These are phyloP conservation scores for Fistulinella prunicolor DNA, from an alignment of 768 basidiomycete species.

Conservation along the genomic window DNA sequence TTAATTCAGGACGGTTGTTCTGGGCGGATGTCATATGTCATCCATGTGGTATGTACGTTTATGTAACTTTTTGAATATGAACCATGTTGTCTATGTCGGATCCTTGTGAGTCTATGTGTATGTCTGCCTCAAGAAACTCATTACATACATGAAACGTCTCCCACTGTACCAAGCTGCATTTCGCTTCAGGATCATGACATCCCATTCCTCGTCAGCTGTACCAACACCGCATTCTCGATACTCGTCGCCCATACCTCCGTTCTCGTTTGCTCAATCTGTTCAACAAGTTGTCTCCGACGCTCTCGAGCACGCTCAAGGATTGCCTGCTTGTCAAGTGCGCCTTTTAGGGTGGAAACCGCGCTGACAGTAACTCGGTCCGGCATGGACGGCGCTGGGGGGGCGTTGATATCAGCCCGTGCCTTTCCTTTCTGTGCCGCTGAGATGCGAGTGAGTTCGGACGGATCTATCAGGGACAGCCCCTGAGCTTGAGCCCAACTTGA, in stretches of 20 bases:
- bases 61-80: conserved; percentile 19
- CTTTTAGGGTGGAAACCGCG: background rate
- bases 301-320: conserved; percentile 53
- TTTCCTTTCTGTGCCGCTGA: conserved; percentile 19
- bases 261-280: conserved; percentile 58
- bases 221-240: conserved; percentile 64
- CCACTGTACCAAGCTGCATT: too few species aligned
- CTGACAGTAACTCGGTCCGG: conserved; percentile 2
- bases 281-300: conserved; percentile 47
- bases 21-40: background rate
- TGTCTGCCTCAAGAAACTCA: too few species aligned
- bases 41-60: conserved; percentile 22
- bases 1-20: conserved; percentile 4
- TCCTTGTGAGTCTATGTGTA: too few species aligned
- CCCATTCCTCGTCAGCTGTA: conserved; percentile 41
- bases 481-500: background rate
- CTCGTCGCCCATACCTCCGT: conserved; percentile 72
- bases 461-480: background rate
- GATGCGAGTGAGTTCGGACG: background rate
- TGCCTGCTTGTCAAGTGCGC: conserved; percentile 35
- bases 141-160: too few species aligned
- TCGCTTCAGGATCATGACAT: background rate
- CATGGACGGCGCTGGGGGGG: background rate
- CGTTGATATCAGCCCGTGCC: background rate
- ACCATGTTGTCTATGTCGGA: too few species aligned